Evolutionary conservation across 371 early-diverging fungal species (phyloP).

Genomic region (Thermomucor indicae-seudaticae): DNA sequence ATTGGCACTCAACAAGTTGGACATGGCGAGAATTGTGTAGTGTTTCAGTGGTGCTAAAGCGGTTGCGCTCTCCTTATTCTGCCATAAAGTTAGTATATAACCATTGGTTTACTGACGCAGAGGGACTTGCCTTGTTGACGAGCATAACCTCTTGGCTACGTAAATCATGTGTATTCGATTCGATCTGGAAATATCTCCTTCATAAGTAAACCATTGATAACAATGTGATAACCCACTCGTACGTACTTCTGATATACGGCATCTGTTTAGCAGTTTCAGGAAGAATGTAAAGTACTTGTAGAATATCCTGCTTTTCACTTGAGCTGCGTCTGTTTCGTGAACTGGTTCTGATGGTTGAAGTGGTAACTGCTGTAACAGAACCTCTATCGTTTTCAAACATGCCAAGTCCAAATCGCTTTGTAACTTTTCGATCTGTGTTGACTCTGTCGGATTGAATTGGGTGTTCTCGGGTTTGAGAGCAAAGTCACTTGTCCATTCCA

Average conservation of each 20-base stretch:
- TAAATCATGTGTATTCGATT: constrained; percentile 5
- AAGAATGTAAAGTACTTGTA: constrained; percentile 88
- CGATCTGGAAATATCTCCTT: constrained; percentile 5
- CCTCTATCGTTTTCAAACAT: constrained; percentile 80
- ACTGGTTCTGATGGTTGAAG: constrained; percentile 73
- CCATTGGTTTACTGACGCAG: background rate
- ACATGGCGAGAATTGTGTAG: constrained; percentile 82
- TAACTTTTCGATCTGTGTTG: constrained; percentile 53
- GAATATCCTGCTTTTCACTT: constrained; percentile 76
- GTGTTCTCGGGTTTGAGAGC: constrained; percentile 40
- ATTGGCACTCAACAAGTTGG: constrained; percentile 86
- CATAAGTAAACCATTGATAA: background rate
- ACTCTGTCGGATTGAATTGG: constrained; percentile 31
- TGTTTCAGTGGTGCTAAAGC: constrained; percentile 72
- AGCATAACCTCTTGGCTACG: constrained; percentile 12
- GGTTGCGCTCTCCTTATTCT: constrained; percentile 58
- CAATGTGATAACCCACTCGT: background rate
- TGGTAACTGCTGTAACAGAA: constrained; percentile 76
- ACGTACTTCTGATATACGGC: constrained; percentile 61
- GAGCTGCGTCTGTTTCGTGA: constrained; percentile 60
- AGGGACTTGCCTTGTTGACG: constrained; percentile 12
- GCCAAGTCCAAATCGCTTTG: constrained; percentile 80
- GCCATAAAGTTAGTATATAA: constrained; percentile 6
- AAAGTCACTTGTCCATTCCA: constrained; percentile 88
- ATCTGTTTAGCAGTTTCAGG: constrained; percentile 80